These are phyloP conservation scores for Venturia aucupariae DNA, from an alignment of 2,329 filamentous ascomycete genomes.

Conservation along the genomic window DNA sequence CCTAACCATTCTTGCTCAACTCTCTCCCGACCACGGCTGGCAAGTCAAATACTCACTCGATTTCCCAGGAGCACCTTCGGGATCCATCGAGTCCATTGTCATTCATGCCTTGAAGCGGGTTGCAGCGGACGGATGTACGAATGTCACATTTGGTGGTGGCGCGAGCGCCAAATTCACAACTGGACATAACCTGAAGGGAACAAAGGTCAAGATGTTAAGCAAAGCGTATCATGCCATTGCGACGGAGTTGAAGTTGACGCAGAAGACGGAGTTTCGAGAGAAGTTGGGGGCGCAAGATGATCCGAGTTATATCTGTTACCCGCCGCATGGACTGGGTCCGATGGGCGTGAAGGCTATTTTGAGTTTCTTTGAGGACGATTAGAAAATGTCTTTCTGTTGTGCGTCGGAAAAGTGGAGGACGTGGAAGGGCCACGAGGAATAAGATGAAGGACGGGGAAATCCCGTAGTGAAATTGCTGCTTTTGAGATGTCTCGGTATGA, in stretches of 20 bases:
- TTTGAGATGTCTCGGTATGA: neutral
- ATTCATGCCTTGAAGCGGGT: constrained; percentile 58
- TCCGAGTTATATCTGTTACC: constrained; percentile 82
- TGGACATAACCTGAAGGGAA: constrained; percentile 71
- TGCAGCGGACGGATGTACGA: constrained; percentile 48
- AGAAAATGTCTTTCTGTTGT: constrained; percentile 6
- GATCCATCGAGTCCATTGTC: constrained; percentile 77
- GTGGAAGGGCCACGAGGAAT: neutral
- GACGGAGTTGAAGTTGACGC: constrained; percentile 69
- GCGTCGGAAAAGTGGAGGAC: neutral
- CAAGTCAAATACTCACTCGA: constrained; percentile 96
- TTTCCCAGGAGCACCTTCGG: constrained; percentile 78
- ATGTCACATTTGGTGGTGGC: constrained; percentile 80
- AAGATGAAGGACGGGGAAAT: neutral
- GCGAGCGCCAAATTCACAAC: constrained; percentile 65
- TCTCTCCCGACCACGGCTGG: constrained; percentile 74
- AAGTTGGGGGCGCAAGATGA: constrained; percentile 84
- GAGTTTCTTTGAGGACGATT: constrained; percentile 75
- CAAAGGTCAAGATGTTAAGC: constrained; percentile 71
- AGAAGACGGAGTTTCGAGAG: constrained; percentile 81
- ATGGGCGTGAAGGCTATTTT: constrained; percentile 77
- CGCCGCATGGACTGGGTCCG: constrained; percentile 72
- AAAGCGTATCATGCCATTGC: constrained; percentile 75
- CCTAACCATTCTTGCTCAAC: constrained; percentile 73
- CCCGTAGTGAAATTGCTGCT: neutral